Evolutionary conservation across 495 filamentous ascomycete genomes (phyloP).

Genomic region (Chaetomium tenue): DNA sequence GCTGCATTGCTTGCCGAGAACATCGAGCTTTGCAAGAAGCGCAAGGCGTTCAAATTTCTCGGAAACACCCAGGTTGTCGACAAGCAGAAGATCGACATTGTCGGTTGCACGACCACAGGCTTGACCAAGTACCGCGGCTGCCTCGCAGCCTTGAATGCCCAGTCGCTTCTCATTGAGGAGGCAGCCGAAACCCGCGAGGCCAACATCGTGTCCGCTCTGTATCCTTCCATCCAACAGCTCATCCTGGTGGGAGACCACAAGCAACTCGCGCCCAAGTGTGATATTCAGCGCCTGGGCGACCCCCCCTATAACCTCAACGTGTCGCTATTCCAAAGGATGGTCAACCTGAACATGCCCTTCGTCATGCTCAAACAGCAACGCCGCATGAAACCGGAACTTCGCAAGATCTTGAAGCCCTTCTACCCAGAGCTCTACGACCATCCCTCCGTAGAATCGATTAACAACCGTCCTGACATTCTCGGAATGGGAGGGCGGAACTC

Average conservation of each 20-base stretch:
- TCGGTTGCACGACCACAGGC: conserved; percentile 64
- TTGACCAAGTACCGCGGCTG: conserved; percentile 83
- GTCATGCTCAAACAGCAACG: conserved; percentile 63
- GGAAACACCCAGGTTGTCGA: conserved; percentile 36
- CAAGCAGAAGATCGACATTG: conserved; percentile 36
- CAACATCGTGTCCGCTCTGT: conserved; percentile 54
- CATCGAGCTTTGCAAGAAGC: conserved; percentile 32
- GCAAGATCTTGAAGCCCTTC: conserved; percentile 57
- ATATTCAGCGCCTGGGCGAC: conserved; percentile 63
- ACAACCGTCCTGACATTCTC: conserved; percentile 58
- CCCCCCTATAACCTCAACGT: conserved; percentile 61
- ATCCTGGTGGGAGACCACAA: conserved; percentile 58
- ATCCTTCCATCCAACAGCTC: conserved; percentile 54
- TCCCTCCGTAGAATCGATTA: conserved; percentile 51
- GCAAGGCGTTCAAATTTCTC: conserved; percentile 36
- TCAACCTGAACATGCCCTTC: conserved; percentile 65
- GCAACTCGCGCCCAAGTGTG: conserved; percentile 30
- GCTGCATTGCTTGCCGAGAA: conserved; percentile 32
- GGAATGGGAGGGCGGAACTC: conserved; percentile 74
- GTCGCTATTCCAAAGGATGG: conserved; percentile 60
- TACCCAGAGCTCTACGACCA: conserved; percentile 73
- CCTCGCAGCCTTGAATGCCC: conserved; percentile 67
- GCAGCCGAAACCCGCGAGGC: conserved; percentile 58
- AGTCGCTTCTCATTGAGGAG: conserved; percentile 56
- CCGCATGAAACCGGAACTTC: conserved; percentile 70